Conservation (phyloP, 148 eudicot species). For the Rhododendron williamsianum region DNA sequence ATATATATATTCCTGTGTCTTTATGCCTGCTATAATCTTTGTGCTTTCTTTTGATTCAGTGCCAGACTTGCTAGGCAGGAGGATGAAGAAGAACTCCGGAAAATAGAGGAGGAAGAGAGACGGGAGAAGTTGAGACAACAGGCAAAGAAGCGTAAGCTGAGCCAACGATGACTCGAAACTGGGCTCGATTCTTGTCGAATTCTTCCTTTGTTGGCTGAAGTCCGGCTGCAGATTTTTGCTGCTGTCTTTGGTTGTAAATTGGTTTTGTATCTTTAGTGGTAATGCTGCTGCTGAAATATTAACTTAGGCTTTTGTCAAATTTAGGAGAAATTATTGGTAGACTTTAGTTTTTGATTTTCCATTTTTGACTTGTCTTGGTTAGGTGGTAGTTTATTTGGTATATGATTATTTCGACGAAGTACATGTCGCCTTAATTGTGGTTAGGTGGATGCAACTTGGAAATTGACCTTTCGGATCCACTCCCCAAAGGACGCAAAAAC, state of each 20-base stretch:
- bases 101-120: conserved; percentile 74
- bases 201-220: background rate
- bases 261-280: background rate
- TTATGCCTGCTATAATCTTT: background rate
- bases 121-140: conserved; percentile 43
- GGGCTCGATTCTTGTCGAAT: background rate
- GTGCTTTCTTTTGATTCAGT: conserved; percentile 38
- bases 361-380: background rate
- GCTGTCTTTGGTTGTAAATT: background rate
- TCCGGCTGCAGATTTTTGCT: background rate
- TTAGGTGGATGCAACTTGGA: no score
- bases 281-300: background rate
- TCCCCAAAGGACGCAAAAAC: no score
- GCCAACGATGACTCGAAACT: conserved; percentile 20
- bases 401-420: background rate
- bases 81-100: conserved; percentile 58
- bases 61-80: conserved; percentile 61
- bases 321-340: background rate
- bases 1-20: background rate
- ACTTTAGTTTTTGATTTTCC: background rate
- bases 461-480: no score
- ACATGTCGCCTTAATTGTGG: background rate
- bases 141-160: conserved; percentile 72
- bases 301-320: background rate
- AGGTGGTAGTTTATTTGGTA: background rate